These are phyloP conservation scores for Calycina marina DNA, from an alignment of 2,329 filamentous ascomycete genomes.

Conservation along the genomic window DNA sequence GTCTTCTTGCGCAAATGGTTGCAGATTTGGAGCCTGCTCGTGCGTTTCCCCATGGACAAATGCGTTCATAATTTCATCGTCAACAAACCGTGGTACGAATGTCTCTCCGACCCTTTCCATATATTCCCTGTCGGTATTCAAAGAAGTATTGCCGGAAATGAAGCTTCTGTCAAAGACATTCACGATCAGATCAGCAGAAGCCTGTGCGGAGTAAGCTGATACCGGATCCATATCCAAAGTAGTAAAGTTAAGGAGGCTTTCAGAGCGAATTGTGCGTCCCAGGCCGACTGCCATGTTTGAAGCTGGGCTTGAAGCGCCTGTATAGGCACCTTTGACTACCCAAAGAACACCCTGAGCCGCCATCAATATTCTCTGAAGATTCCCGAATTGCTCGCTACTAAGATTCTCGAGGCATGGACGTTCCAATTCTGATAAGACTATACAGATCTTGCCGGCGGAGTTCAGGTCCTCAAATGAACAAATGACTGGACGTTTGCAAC, in stretches of 20 bases:
- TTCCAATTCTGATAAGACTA: not conserved
- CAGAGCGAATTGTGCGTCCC: not conserved
- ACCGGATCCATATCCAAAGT: not conserved
- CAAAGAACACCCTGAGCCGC: not conserved
- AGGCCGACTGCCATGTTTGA: not conserved
- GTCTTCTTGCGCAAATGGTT: slow-evolving; percentile 1
- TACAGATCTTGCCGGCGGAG: not conserved
- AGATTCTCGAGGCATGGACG: not conserved
- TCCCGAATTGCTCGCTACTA: not conserved
- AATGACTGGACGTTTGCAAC: not conserved
- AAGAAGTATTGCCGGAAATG: not conserved
- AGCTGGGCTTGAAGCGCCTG: not conserved
- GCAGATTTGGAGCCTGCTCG: not conserved
- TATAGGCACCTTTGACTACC: slow-evolving; percentile 1
- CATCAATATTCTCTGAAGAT: not conserved
- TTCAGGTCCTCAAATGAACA: not conserved
- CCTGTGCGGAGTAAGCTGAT: not conserved
- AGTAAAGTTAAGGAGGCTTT: slow-evolving; percentile 1
- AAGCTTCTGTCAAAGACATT: not conserved
- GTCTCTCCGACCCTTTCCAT: not conserved
- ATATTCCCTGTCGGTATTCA: not conserved
- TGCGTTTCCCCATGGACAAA: not conserved
- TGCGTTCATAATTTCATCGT: not conserved
- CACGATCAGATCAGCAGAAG: not conserved
- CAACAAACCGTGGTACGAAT: not conserved